A percentile compares a stretch with the other conserved stretches of the same genome.
Evolutionary conservation across 345 rosid species (phyloP).

Genomic region (Balakata baccata): DNA sequence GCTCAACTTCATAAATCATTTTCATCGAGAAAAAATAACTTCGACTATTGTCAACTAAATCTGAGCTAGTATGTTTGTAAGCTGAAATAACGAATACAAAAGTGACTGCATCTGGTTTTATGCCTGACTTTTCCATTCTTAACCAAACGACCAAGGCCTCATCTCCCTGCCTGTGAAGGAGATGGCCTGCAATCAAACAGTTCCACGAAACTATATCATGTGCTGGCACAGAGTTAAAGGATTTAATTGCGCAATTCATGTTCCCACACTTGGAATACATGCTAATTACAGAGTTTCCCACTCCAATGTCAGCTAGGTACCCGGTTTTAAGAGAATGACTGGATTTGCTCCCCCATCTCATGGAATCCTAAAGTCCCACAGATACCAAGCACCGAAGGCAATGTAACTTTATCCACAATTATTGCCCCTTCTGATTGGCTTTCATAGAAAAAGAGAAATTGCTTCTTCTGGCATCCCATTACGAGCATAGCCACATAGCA

Average conservation of each 20-base stretch:
- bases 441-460: constrained; percentile 43
- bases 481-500: constrained; percentile 71
- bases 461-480: constrained; percentile 69
- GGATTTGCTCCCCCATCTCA: constrained; percentile 69
- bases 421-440: constrained; percentile 42
- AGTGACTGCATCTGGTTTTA: constrained; percentile 55
- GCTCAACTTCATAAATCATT: constrained; percentile 42
- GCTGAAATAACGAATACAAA: constrained; percentile 51
- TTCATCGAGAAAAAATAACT: constrained; percentile 54
- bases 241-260: constrained; percentile 43
- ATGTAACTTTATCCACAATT: constrained; percentile 55
- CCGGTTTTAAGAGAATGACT: constrained; percentile 57
- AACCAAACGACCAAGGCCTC: constrained; percentile 57
- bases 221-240: constrained; percentile 44
- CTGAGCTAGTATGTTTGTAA: constrained; percentile 45
- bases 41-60: constrained; percentile 51
- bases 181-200: constrained; percentile 60
- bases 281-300: constrained; percentile 68
- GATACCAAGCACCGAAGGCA: constrained; percentile 50
- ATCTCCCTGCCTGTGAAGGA: constrained; percentile 70
- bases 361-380: constrained; percentile 74
- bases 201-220: constrained; percentile 75
- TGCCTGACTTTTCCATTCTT: constrained; percentile 37
- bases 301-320: constrained; percentile 41
- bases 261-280: constrained; percentile 70